Base-by-base conservation (phyloP, 2,329 filamentous ascomycete genomes). In the Monosporascus sp. region DNA sequence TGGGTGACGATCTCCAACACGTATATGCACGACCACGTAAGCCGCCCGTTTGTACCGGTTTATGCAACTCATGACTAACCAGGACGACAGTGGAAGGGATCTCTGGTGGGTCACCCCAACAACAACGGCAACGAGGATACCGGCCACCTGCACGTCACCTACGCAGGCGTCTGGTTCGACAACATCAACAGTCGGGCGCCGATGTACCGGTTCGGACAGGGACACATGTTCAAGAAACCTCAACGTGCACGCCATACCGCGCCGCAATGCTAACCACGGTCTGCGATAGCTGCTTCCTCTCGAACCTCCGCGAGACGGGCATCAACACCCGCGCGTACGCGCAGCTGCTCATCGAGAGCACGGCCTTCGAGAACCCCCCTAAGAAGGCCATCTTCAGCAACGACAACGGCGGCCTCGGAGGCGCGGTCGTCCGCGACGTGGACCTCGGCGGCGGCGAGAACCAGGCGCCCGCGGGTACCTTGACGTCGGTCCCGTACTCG, bases 151-250 rank as follows among this genome's bases (percentile, higher is more conserved):
- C 77, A 71, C 60, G 72, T 84, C 49, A 84, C 82, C 37, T 81
- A 78, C 65, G 71, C 72, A 68, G 77, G 82, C 70, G 84, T 83
- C 74, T 75, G 79, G 72, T 81, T 73, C 72, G 60, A 66, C 54
- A 82, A 83, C 68, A 70, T 84, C 63, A 81, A 84, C 72, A 79
- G 75, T 9, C 79, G 80, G 51, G 71, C 70, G 3, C 80, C 81
- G 7, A 73, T 72, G 11, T 67, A 83, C 65, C 78, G 81, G 56
- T 84, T 84, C 67, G 81, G 81, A n/a, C 81, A 77, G 17, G 80
- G 74, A 3, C 81, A 85, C 63, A 65, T 85, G 60, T 81, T 60
- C 28, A 60, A 24, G 56, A 22, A 54, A 54, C 37, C 55, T 53
- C n/a, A 53, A 35, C 49, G 56, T 17, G 22, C 1, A 7, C 11